These are phyloP conservation scores for Tagetes erecta DNA, from an alignment of 129 eudicot species.

Conservation along the genomic window DNA sequence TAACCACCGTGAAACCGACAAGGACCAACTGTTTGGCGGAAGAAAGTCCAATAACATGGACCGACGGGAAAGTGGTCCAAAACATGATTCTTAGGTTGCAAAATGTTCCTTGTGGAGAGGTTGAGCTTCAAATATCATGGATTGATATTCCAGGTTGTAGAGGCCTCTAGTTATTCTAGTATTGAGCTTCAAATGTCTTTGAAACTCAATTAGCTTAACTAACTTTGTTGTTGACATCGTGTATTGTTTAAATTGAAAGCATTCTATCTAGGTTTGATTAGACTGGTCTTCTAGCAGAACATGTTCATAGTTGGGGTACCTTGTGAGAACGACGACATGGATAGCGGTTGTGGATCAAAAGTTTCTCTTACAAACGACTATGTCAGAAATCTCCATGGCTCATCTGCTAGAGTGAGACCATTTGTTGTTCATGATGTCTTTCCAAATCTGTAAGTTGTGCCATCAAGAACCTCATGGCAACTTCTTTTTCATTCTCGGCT, in stretches of 20 bases:
- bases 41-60: conserved; percentile 55
- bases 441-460: not conserved
- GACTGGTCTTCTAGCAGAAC: no score
- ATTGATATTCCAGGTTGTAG: conserved; percentile 54
- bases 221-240: not conserved
- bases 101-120: conserved; percentile 56
- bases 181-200: no score
- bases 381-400: not conserved
- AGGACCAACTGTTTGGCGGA: conserved; percentile 57
- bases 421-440: not conserved
- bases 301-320: not conserved
- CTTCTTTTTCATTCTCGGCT: not conserved
- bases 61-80: conserved; percentile 49
- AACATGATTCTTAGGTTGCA: conserved; percentile 55
- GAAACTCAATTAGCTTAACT: not conserved
- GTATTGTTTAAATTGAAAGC: no score
- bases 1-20: conserved; percentile 48
- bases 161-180: conserved; percentile 18
- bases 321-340: not conserved
- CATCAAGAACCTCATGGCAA: not conserved
- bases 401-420: not conserved
- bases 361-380: not conserved
- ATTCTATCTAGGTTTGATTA: no score
- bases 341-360: not conserved
- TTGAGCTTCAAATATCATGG: conserved; percentile 59